Percentiles rank a stretch among this genome's conserved stretches.
phyloP scores from a whole-genome alignment of 164 flowering plant species.

The Platanus orientalis region DNA sequence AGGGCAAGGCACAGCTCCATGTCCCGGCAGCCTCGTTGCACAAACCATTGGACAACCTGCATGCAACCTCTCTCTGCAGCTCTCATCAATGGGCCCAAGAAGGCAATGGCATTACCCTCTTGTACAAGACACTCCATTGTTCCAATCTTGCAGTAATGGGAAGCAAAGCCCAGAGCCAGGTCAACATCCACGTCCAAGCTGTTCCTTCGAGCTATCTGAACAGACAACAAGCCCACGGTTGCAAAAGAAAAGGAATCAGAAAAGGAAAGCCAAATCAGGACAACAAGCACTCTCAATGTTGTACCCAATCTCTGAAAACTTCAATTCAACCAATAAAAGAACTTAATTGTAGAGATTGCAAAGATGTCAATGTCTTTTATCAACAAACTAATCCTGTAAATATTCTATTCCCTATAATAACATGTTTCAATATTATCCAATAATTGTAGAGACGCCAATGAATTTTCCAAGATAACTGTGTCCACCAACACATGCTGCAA shows the following conservation, averaged over 20 bases:
- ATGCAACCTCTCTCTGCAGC: slow-evolving; percentile 93
- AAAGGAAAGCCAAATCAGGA: not conserved
- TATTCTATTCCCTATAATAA: too few relatives aligned
- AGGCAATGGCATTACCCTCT: slow-evolving; percentile 86
- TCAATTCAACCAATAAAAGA: too few relatives aligned
- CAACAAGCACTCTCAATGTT: not conserved
- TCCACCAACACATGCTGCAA: too few relatives aligned
- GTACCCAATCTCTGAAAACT: not conserved
- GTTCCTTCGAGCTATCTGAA: slow-evolving; percentile 90
- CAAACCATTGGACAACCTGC: slow-evolving; percentile 93
- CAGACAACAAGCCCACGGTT: not conserved
- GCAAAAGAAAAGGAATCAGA: not conserved
- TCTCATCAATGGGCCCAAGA: slow-evolving; percentile 92
- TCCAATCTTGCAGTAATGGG: slow-evolving; percentile 84
- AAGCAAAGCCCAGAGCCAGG: slow-evolving; percentile 93
- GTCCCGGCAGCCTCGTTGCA: slow-evolving; percentile 75
- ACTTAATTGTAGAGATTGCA: too few relatives aligned
- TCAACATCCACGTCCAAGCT: slow-evolving; percentile 96
- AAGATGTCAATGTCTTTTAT: too few relatives aligned
- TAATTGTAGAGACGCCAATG: too few relatives aligned
- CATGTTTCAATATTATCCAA: too few relatives aligned
- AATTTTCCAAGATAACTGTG: too few relatives aligned
- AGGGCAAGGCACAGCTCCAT: slow-evolving; percentile 98
- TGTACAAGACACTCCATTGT: slow-evolving; percentile 96
- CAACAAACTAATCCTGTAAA: too few relatives aligned